A percentile compares a stretch with the other conserved stretches of the same genome.
phyloP scores from a whole-genome alignment of 306 rosid species.

The Rubus idaeus region DNA sequence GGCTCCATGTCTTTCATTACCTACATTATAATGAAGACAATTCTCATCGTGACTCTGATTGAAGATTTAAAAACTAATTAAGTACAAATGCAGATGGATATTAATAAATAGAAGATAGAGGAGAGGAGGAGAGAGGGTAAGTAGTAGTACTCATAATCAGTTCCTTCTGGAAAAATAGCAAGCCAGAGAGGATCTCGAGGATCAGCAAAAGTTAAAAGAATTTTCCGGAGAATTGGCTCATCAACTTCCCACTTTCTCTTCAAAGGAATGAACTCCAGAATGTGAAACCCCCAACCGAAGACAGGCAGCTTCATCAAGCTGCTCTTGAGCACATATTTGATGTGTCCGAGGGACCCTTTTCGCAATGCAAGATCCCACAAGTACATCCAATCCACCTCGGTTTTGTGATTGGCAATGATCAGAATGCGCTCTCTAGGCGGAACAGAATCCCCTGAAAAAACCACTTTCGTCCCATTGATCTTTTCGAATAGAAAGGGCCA shows the following conservation, averaged over 20 bases:
- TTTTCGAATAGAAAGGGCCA: conserved; percentile 94
- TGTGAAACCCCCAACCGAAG: conserved; percentile 95
- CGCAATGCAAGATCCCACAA: conserved; percentile 93
- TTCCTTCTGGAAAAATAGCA: conserved; percentile 94
- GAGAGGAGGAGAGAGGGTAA: conserved; percentile 7
- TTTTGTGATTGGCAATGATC: conserved; percentile 85
- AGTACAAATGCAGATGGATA: conserved; percentile 1
- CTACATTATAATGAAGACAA: not conserved
- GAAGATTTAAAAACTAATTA: not conserved
- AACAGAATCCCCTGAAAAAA: conserved; percentile 73
- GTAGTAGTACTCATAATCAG: conserved; percentile 71
- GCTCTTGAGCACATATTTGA: conserved; percentile 86
- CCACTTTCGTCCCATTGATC: conserved; percentile 71
- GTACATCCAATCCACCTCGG: conserved; percentile 99
- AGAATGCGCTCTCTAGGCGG: conserved; percentile 79
- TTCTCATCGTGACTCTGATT: not conserved
- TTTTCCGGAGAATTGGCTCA: conserved; percentile 52
- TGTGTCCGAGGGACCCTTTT: conserved; percentile 71
- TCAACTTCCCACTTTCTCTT: conserved; percentile 92
- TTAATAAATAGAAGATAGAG: conserved; percentile 17
- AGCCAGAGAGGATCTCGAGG: conserved; percentile 85
- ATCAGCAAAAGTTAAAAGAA: conserved; percentile 59
- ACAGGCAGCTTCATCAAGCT: conserved; percentile 94
- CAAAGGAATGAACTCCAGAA: conserved; percentile 89
- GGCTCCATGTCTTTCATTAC: not conserved